These are phyloP conservation scores for Phalaenopsis hybrid DNA, from an alignment of 116 monocot genomes.

Conservation along the genomic window DNA sequence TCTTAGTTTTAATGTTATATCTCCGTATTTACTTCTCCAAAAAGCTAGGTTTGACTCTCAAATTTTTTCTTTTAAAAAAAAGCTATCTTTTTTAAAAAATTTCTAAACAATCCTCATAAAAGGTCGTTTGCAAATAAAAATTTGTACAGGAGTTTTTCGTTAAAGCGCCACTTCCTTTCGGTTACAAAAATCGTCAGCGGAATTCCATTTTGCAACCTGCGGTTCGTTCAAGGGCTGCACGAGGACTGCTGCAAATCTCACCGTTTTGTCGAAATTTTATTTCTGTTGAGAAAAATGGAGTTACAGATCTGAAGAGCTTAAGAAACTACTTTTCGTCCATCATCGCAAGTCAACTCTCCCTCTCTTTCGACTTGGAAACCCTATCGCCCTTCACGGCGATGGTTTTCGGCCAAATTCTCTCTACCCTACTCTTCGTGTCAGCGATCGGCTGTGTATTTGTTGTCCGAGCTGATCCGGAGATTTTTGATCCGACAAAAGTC, in stretches of 20 bases:
- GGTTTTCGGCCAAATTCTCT: slow-evolving; percentile 1
- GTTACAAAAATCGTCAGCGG: neutral
- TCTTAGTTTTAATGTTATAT: too few species aligned
- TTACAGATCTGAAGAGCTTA: neutral
- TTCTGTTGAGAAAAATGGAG: too few species aligned
- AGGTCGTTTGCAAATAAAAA: too few species aligned
- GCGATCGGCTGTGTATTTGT: neutral
- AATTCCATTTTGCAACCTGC: neutral
- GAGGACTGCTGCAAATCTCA: neutral
- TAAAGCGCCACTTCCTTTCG: too few species aligned
- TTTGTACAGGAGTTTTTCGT: too few species aligned
- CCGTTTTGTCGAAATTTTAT: neutral
- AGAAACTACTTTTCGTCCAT: neutral
- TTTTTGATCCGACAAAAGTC: slow-evolving; percentile 54
- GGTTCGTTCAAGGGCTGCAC: neutral
- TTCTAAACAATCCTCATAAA: too few species aligned
- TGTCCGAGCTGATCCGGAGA: neutral
- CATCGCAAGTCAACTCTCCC: neutral
- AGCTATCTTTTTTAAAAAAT: too few species aligned
- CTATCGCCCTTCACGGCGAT: neutral
- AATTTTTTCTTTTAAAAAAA: too few species aligned
- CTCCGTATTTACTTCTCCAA: too few species aligned
- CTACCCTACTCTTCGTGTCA: slow-evolving; percentile 3
- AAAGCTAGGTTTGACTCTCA: too few species aligned
- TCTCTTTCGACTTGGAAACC: neutral